Conservation (phyloP, 768 basidiomycete species). For the Crucibulum laeve region DNA sequence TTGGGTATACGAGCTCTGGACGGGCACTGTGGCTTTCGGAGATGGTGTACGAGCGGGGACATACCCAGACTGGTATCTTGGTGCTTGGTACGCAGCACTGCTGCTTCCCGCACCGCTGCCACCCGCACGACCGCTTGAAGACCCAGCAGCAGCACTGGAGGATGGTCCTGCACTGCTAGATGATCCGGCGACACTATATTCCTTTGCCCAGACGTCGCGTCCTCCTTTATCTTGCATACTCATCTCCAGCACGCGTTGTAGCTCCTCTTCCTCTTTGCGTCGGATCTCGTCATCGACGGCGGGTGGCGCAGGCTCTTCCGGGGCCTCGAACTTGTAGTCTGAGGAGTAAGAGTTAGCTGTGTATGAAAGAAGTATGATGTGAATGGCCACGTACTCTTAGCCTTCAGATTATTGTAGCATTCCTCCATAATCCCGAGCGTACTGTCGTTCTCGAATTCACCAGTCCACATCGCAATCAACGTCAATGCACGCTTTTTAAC, state of each 20-base stretch:
- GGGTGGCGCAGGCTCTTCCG: slow-evolving; percentile 61
- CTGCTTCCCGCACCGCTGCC: slow-evolving; percentile 1
- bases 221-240: slow-evolving; percentile 92
- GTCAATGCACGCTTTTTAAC: slow-evolving; percentile 73
- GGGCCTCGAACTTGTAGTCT: slow-evolving; percentile 72
- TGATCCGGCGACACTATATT: slow-evolving; percentile 24
- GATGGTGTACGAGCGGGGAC: slow-evolving; percentile 51
- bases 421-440: slow-evolving; percentile 89
- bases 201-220: slow-evolving; percentile 48
- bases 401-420: slow-evolving; percentile 74
- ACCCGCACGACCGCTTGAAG: slow-evolving; percentile 11
- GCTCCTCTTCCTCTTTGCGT: slow-evolving; percentile 88
- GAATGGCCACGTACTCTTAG: slow-evolving; percentile 62
- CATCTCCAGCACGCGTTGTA: slow-evolving; percentile 88
- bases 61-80: slow-evolving; percentile 49
- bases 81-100: slow-evolving; percentile 17
- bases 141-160: slow-evolving; percentile 17
- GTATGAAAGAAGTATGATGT: background rate
- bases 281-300: slow-evolving; percentile 75
- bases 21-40: background rate
- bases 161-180: slow-evolving; percentile 32
- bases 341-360: slow-evolving; percentile 1
- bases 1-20: no score
- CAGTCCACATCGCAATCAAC: slow-evolving; percentile 79
- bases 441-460: slow-evolving; percentile 76